Evolutionary conservation across 2,329 filamentous ascomycete genomes (phyloP), one percentile per base, ranked within the genome.

Genomic region (Mariannaea elegans): DNA sequence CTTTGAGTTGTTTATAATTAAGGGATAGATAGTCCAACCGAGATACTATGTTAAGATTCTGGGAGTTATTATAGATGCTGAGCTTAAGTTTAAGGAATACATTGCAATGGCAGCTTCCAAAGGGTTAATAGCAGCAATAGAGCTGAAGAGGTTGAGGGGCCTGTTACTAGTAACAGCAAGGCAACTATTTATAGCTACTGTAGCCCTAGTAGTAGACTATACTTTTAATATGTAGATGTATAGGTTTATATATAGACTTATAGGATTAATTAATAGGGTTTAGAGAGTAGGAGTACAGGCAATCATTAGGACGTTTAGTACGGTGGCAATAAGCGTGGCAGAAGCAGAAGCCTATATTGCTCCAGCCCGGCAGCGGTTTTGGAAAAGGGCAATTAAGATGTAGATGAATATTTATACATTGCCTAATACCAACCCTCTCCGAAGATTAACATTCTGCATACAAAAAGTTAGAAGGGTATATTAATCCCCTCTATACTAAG

Each of bases 201-300:
- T 71, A 9, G 59, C 58, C 16, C 65, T 59, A 29, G 62, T 65
- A 34, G 62, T 70, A 42, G 68, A 70, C 50, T 71, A 68, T 48
- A 64, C 67, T 31, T 71, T 64, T n/a, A 69, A 63, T 36, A 56
- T 65, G 12, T 66, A 42, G 64, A 68, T 59, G 63, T 63, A 68
- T 49, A 45, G 23, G 46, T 68, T 65, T 27, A 42, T 62, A 10
- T 7, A 31, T 7, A 12, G 27, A 31, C 7, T 31, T 31, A 12
- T 7, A 31, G 12, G 27, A 31, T 7, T 31, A n/a, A n/a, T 31
- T 12, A 31, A 31, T 12, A 31, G n/a, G n/a, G n/a, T n/a, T n/a
- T n/a, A n/a, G n/a, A n/a, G n/a, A n/a, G n/a, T n/a, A n/a, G n/a
- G n/a, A 31, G 27, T 12, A 12, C 27, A 12, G 27, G 27, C 27